Evolutionary conservation across 2,329 filamentous ascomycete genomes (phyloP).

Genomic region (Epichloe coenophiala): DNA sequence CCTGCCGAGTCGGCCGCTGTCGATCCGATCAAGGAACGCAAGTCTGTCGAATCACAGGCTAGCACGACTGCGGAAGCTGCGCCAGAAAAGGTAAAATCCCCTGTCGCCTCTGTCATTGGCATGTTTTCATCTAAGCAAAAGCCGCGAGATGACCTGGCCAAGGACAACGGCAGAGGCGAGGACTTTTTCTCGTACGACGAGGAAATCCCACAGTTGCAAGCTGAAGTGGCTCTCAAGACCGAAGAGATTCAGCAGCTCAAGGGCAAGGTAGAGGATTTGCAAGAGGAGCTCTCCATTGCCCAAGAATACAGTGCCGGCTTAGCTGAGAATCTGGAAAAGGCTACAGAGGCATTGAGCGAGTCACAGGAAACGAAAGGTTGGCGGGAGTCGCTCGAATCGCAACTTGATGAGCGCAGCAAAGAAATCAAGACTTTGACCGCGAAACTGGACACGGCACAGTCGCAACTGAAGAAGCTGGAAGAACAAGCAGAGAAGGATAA

Average conservation of each 20-base stretch:
- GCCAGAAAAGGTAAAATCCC: constrained; percentile 29
- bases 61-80: constrained; percentile 4
- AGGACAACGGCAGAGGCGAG: constrained; percentile 30
- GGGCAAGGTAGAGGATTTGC: constrained; percentile 52
- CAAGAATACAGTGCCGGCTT: constrained; percentile 59
- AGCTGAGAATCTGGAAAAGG: constrained; percentile 52
- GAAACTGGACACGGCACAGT: constrained; percentile 29
- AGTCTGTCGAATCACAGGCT: constrained; percentile 7
- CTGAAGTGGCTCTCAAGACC: constrained; percentile 55
- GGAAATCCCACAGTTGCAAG: constrained; percentile 70
- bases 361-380: constrained; percentile 25
- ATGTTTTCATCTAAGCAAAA: constrained; percentile 37
- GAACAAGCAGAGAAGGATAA: constrained; percentile 21
- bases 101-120: constrained; percentile 32
- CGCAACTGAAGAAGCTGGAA: constrained; percentile 31
- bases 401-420: constrained; percentile 33
- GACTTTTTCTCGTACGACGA: constrained; percentile 90
- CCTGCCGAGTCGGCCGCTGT: constrained; percentile 11
- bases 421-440: constrained; percentile 38
- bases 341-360: constrained; percentile 48
- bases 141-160: constrained; percentile 16
- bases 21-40: constrained; percentile 22
- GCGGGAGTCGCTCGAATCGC: constrained; percentile 32
- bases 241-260: constrained; percentile 60
- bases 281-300: constrained; percentile 55